These are phyloP conservation scores for Wilcoxina mikolae DNA, from an alignment of 495 filamentous ascomycete species.

Conservation along the genomic window DNA sequence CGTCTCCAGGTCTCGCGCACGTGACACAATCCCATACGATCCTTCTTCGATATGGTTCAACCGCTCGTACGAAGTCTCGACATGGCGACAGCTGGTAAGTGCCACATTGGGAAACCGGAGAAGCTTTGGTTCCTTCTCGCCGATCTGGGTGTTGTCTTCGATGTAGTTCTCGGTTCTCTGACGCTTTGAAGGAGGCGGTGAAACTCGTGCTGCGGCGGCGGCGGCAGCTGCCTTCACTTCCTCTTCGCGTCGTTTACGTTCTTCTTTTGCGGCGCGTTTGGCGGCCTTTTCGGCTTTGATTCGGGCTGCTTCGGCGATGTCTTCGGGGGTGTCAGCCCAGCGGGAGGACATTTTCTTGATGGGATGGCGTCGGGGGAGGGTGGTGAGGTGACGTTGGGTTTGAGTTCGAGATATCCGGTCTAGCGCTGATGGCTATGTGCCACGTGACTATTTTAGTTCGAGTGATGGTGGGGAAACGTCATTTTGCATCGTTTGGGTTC, in stretches of 20 bases:
- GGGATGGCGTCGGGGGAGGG: slow-evolving; percentile 3
- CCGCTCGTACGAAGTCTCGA: slow-evolving; percentile 72
- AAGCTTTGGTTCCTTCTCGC: slow-evolving; percentile 34
- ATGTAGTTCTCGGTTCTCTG: slow-evolving; percentile 30
- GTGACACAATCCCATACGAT: slow-evolving; percentile 84
- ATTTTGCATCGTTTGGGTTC: no score
- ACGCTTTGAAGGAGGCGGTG: slow-evolving; percentile 32
- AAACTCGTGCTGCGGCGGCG: slow-evolving; percentile 15
- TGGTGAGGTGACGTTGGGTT: no score
- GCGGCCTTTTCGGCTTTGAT: slow-evolving; percentile 78
- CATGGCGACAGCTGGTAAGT: slow-evolving; percentile 64
- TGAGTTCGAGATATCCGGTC: no score
- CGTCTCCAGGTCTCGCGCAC: slow-evolving; percentile 64
- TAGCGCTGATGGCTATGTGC: not conserved
- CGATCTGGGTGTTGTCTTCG: slow-evolving; percentile 26
- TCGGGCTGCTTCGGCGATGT: slow-evolving; percentile 54
- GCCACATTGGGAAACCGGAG: slow-evolving; percentile 53
- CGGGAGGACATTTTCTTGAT: slow-evolving; percentile 53
- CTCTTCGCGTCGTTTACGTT: slow-evolving; percentile 61
- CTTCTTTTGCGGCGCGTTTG: slow-evolving; percentile 72
- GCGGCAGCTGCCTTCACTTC: slow-evolving; percentile 29
- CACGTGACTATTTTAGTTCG: not conserved
- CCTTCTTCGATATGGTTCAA: slow-evolving; percentile 97
- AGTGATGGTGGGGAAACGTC: not conserved
- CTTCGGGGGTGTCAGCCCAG: slow-evolving; percentile 64